Conservation (phyloP, 2,329 filamentous ascomycete species). For the Alternaria brassicicola region DNA sequence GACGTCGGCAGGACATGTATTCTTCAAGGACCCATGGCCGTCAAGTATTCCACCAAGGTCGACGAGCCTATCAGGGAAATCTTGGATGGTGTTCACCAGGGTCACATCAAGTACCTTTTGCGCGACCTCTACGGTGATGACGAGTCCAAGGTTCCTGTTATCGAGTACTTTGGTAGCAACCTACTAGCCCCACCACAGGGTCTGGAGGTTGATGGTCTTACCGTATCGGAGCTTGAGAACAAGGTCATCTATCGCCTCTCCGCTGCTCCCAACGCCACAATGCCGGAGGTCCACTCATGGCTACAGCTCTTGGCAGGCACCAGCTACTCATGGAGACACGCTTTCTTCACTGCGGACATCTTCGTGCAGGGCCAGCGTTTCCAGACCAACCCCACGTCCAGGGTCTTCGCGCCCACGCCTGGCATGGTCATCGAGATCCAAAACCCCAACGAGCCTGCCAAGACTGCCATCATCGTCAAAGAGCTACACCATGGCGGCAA, state of each 20-base stretch:
- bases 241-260: slow-evolving; percentile 88
- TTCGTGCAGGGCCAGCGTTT: slow-evolving; percentile 96
- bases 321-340: slow-evolving; percentile 90
- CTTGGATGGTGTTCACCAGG: slow-evolving; percentile 84
- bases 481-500: slow-evolving; percentile 87
- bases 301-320: slow-evolving; percentile 84
- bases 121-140: slow-evolving; percentile 80
- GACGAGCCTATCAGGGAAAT: slow-evolving; percentile 97
- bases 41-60: slow-evolving; percentile 83
- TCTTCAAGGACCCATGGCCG: slow-evolving; percentile 91
- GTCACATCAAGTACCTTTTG: slow-evolving; percentile 81
- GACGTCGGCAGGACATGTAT: slow-evolving; percentile 97
- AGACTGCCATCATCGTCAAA: slow-evolving; percentile 84
- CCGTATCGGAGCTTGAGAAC: slow-evolving; percentile 75
- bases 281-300: slow-evolving; percentile 85
- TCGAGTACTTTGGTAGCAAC: slow-evolving; percentile 96
- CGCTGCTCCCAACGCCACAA: slow-evolving; percentile 70
- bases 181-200: slow-evolving; percentile 71
- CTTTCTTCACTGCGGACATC: slow-evolving; percentile 90
- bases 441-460: slow-evolving; percentile 78
- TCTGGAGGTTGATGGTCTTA: slow-evolving; percentile 80
- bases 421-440: slow-evolving; percentile 89
- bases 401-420: slow-evolving; percentile 84
- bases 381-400: slow-evolving; percentile 93
- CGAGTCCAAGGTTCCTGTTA: slow-evolving; percentile 74